Conservation (phyloP, 2,329 filamentous ascomycete genomes). For the Sarocladium strictum region DNA sequence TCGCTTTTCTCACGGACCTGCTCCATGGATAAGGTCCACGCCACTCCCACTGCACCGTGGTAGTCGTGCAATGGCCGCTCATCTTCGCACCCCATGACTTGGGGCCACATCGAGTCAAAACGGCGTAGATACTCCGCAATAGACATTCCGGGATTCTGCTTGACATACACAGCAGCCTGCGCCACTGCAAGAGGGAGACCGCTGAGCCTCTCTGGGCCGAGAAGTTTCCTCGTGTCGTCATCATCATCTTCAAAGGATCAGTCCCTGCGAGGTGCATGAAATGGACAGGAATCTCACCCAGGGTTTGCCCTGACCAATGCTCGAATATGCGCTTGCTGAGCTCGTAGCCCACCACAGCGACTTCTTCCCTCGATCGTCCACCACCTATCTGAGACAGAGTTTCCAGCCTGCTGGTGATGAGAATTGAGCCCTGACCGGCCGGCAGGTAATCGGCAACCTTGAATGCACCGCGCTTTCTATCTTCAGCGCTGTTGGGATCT, state of each 20-base stretch:
- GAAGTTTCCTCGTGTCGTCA: neutral
- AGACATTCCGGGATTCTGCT: neutral
- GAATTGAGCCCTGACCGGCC: conserved; percentile 20
- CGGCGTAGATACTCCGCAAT: neutral
- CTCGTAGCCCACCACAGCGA: neutral
- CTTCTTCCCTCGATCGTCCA: neutral
- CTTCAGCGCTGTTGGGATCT: conserved; percentile 12
- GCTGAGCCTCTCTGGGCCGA: neutral
- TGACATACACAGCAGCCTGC: neutral
- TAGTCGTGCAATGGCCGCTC: neutral
- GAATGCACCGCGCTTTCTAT: conserved; percentile 14
- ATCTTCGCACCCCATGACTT: neutral
- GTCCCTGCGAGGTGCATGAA: neutral
- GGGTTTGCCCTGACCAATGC: neutral
- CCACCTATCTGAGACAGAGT: neutral
- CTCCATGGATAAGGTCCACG: neutral
- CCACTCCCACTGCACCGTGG: neutral
- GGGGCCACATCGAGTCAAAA: neutral
- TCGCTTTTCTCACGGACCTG: neutral
- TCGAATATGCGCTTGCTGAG: neutral
- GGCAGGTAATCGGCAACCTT: conserved; percentile 19
- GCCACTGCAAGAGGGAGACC: neutral
- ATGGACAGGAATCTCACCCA: neutral
- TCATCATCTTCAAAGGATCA: neutral
- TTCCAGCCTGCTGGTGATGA: conserved; percentile 23